These are phyloP conservation scores for Sapria himalayana DNA, from an alignment of 345 rosid genomes.

Conservation along the genomic window DNA sequence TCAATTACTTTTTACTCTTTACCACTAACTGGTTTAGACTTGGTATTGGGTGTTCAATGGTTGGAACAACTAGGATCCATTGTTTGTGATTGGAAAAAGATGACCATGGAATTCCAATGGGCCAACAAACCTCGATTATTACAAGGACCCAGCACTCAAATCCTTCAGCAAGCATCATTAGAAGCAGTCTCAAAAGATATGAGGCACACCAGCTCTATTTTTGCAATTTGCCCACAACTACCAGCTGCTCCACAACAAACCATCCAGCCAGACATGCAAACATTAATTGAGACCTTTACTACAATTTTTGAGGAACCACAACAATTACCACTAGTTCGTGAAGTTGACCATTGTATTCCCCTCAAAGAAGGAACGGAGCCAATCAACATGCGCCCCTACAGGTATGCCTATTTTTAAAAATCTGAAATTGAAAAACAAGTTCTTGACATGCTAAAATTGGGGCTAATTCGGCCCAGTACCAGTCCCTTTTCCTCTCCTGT, in stretches of 20 bases:
- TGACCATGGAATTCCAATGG: conserved; percentile 1
- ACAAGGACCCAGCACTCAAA: not conserved
- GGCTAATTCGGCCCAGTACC: not conserved
- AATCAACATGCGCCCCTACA: not conserved
- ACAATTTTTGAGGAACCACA: not conserved
- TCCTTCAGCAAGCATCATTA: not conserved
- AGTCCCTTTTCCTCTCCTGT: conserved; percentile 5
- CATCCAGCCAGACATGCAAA: not conserved
- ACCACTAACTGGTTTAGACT: not conserved
- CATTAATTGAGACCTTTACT: not conserved
- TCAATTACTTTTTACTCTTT: not conserved
- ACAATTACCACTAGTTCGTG: not conserved
- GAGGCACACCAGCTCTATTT: not conserved
- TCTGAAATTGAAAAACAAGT: not conserved
- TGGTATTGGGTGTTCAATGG: no score
- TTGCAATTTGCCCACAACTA: not conserved
- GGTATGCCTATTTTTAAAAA: not conserved
- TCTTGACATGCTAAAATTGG: not conserved
- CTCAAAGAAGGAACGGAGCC: not conserved
- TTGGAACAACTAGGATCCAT: not conserved
- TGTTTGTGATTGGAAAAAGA: not conserved
- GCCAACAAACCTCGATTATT: not conserved
- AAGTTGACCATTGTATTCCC: not conserved
- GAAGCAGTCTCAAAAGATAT: not conserved
- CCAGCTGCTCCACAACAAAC: not conserved